Base-by-base conservation (phyloP, 371 early-diverging fungal species). In the Phascolomyces articulosus region DNA sequence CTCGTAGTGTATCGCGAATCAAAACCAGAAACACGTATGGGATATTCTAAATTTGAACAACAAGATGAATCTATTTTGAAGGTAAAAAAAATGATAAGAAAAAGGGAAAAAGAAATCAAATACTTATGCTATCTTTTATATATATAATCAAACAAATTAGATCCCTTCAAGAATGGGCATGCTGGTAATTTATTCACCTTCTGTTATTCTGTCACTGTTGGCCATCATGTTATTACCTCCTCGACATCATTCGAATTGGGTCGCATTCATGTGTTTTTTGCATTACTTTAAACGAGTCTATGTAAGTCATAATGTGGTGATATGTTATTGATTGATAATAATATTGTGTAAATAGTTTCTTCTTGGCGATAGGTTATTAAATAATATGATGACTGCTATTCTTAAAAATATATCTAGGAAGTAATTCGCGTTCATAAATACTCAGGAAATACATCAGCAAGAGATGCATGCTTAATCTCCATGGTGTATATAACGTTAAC, bases 11-110 rank as follows among this genome's bases (percentile, higher is more conserved):
- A 34, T 3, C 63, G 74, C 13, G 80, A 79, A 34, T 18, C 60
- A 11, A 65, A 48, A 18, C 80, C 80, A 10, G 38, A 21, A 6
- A 73, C 75, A 8, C 64, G 63, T 15, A 24, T 80, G 51, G 65
- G 60, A 7, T 80, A 80, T 38, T 80, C 80, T 6, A 80, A 80
- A 51, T 80, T 80, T 51, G 58, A 31, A 54, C 29, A 21, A 11
- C 38, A n/a, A 20, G 26, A 49, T 16, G 40, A 41, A 24, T 11
- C 54, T 26, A 59, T 21, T 16, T 23, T 34, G 21, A 63, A 34
- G 40, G 68, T 60, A 68, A 7, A 18, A 4, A 4, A 44, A 13
- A 26, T n/a, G 15, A 11, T 38, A 1, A 31, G 11, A 9, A 2
- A 1, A 34, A 34, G 6, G 11, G 34, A 9, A 34, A 9, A 34